Evolutionary conservation across 495 filamentous ascomycete species (phyloP).

Genomic region (Stereocaulon alpinum): DNA sequence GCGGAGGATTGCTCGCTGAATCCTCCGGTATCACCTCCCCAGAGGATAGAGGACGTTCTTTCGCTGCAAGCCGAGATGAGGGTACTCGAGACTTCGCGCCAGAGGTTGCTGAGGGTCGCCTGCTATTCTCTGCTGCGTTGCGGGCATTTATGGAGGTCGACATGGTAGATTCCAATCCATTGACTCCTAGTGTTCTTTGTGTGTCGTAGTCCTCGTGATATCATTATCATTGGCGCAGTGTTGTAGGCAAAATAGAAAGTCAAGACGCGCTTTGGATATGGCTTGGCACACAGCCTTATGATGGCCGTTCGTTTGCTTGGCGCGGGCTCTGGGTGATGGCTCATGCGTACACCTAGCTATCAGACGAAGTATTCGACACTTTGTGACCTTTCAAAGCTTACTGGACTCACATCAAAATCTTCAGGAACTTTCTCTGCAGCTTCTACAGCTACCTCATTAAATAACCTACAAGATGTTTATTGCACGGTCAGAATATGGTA

Average conservation of each 20-base stretch:
- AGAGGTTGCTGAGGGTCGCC: conserved; percentile 15
- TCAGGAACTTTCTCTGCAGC: neutral
- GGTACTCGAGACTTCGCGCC: conserved; percentile 20
- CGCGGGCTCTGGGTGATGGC: neutral
- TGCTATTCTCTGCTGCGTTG: conserved; percentile 14
- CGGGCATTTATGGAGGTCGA: conserved; percentile 13
- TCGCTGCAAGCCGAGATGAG: conserved; percentile 16
- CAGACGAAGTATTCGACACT: neutral
- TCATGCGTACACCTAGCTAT: conserved; percentile 8
- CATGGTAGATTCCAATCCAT: conserved; percentile 13
- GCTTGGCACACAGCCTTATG: conserved; percentile 12
- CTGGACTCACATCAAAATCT: neutral
- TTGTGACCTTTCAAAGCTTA: neutral
- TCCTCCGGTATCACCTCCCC: conserved; percentile 22
- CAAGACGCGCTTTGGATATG: neutral
- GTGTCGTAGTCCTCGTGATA: conserved; percentile 6
- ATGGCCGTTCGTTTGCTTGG: neutral
- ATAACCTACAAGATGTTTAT: conserved; percentile 77
- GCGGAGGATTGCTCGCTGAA: conserved; percentile 21
- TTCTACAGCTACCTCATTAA: neutral
- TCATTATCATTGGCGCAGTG: conserved; percentile 5
- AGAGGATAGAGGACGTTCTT: conserved; percentile 15
- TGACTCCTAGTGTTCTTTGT: neutral
- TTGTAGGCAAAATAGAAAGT: neutral
- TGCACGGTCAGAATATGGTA: conserved; percentile 99